A percentile compares a stretch with the other conserved stretches of the same genome.
Conservation (phyloP, 192 early-diverging fungal genomes). For the Mortierella hygrophila region DNA sequence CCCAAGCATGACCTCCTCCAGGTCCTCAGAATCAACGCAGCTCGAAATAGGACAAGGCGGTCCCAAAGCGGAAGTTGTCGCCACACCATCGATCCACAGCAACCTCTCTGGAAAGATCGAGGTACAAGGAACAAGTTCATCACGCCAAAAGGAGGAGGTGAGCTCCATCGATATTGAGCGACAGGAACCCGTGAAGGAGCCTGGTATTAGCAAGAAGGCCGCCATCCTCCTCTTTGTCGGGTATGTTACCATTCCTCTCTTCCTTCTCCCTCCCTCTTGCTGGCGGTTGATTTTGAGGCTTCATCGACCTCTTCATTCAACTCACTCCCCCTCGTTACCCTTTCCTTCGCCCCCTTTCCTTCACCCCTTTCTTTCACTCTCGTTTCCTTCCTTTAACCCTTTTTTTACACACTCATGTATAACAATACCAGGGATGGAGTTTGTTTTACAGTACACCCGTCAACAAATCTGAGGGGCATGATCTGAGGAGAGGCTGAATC, state of each 20-base stretch:
- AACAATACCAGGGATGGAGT: too few relatives aligned
- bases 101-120: neutral
- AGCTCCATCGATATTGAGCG: conserved; percentile 18
- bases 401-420: neutral
- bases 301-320: too few relatives aligned
- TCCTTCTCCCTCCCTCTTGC: neutral
- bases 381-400: neutral
- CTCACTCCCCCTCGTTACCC: neutral
- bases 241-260: conserved; percentile 16
- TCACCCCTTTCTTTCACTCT: neutral
- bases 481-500: too few relatives aligned
- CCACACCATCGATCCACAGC: neutral
- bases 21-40: conserved; percentile 35
- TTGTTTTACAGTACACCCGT: neutral
- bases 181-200: conserved; percentile 3
- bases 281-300: too few relatives aligned
- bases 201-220: conserved; percentile 16
- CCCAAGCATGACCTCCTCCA: conserved; percentile 30
- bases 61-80: neutral
- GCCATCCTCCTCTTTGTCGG: conserved; percentile 50
- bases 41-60: conserved; percentile 8
- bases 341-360: neutral
- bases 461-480: neutral
- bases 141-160: conserved; percentile 3
- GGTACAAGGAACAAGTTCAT: neutral